Percentiles rank a stretch among this genome's conserved stretches.
Conservation (phyloP, 2,329 filamentous ascomycete species). For the Aureobasidium sp. region DNA sequence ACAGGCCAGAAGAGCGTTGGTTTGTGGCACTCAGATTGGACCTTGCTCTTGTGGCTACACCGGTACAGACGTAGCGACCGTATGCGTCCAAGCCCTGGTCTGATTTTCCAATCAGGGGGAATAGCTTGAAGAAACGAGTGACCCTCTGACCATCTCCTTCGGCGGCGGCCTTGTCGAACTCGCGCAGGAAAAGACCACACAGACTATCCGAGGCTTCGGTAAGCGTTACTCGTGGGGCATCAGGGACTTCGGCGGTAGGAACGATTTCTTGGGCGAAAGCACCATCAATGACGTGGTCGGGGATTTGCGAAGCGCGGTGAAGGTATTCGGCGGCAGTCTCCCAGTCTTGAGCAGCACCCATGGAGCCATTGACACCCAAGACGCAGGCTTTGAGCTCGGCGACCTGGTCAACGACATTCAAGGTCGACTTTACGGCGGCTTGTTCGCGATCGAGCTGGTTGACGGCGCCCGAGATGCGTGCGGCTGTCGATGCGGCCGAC, state of each 20-base stretch:
- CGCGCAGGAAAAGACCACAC: conserved; percentile 81
- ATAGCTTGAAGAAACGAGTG: conserved; percentile 95
- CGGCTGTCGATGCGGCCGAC: conserved; percentile 74
- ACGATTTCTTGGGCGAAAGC: conserved; percentile 88
- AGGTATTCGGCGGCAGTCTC: conserved; percentile 91
- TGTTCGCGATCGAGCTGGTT: conserved; percentile 86
- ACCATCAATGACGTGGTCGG: conserved; percentile 69
- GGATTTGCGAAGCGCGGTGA: conserved; percentile 71
- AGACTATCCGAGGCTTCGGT: conserved; percentile 81
- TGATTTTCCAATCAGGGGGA: conserved; percentile 82
- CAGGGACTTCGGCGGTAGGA: conserved; percentile 89
- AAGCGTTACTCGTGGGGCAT: conserved; percentile 78
- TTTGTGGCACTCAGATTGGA: conserved; percentile 64
- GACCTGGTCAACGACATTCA: conserved; percentile 90
- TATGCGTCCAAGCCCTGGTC: conserved; percentile 92
- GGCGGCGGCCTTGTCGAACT: conserved; percentile 86
- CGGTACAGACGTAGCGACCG: conserved; percentile 90
- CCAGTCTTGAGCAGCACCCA: conserved; percentile 98
- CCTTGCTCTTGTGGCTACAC: conserved; percentile 77
- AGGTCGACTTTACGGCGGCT: conserved; percentile 77
- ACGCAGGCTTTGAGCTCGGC: conserved; percentile 95
- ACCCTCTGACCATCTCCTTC: conserved; percentile 85
- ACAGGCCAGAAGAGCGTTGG: conserved; percentile 67
- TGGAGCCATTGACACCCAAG: conserved; percentile 85
- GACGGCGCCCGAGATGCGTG: conserved; percentile 76